Evolutionary conservation across 805 yeast genomes (phyloP), one percentile per base, ranked within the genome.

Genomic region (Wickerhamomyces mucosus): DNA sequence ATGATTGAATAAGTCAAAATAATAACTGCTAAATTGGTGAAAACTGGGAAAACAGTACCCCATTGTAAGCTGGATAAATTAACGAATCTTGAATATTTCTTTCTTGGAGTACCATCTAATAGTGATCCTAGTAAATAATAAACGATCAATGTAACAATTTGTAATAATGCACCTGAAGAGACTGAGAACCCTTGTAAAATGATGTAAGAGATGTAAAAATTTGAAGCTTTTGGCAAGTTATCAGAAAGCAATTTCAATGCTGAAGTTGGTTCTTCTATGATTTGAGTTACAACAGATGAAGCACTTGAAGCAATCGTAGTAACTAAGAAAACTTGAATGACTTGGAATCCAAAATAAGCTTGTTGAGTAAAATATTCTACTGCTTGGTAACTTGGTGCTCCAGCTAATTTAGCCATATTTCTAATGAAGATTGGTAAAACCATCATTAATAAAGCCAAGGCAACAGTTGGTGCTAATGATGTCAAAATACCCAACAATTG

Each of bases 1-100:
- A 81, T 79, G 37, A 81, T 67, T 4, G 81, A 57, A 49, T 78
- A 81, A 0, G 85, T 70, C 39, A 81, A 63, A 5, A 74, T 59
- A 36, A 81, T 79, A 38, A 78, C 77, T 4, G 78, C 78, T 55
- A 81, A 67, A 50, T 74, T 77, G 38, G 82, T 72, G 51, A 76
- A 79, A 4, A 74, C 63, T n/a, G 94, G 92, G 63, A 77, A 81
- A 5, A 70, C 58, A 1, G 89, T 78, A 36, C 94, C 94, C 83
- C 85, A 81, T 9, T 63, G 55, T 50, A 70, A 62, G 3, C 68
- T 38, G 8, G 73, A 67, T 39, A 81, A 59, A 4, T 56, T 61
- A 15, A 62, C 57, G 54, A 72, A 81, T 50, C 89, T 65, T 9
- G 40, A 55, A 68, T 69, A 76, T 51, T 76, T 77, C 60, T 77